Percentiles rank a stretch among this genome's conserved stretches.
Evolutionary conservation across 768 basidiomycete genomes (phyloP).

Genomic region (Dentipellis sp.): DNA sequence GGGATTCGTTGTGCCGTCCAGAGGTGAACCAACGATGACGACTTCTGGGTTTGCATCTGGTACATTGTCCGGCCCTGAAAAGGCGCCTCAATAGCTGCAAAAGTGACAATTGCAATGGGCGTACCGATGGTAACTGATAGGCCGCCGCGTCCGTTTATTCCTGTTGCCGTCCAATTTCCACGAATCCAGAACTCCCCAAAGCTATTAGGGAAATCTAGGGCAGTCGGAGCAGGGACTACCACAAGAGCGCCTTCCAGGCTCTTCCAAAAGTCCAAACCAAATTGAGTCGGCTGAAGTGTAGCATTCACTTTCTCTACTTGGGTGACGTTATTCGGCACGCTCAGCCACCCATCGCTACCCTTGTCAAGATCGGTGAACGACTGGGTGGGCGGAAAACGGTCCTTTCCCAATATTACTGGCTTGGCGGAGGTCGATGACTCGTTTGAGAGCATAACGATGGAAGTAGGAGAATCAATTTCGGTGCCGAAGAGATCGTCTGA

Average conservation of each 20-base stretch:
- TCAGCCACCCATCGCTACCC: constrained; percentile 46
- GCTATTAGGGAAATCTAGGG: constrained; percentile 39
- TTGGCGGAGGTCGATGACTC: constrained; percentile 31
- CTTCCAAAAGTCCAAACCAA: constrained; percentile 57
- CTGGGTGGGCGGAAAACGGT: constrained; percentile 43
- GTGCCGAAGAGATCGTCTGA: constrained; percentile 40
- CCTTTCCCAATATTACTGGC: constrained; percentile 42
- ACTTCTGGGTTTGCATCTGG: constrained; percentile 52
- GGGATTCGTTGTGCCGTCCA: constrained; percentile 46
- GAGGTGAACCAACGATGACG: constrained; percentile 41
- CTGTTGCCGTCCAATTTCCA: constrained; percentile 47
- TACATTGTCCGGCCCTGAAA: constrained; percentile 34
- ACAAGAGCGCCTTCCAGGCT: constrained; percentile 53
- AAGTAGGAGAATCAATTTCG: constrained; percentile 36
- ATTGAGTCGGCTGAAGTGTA: constrained; percentile 38
- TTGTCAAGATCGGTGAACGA: constrained; percentile 39
- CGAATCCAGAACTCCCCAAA: constrained; percentile 53
- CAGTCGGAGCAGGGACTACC: constrained; percentile 36
- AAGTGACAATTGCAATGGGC: not conserved
- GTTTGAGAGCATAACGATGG: constrained; percentile 32
- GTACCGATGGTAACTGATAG: constrained; percentile 39
- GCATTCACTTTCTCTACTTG: constrained; percentile 36
- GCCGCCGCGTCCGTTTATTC: constrained; percentile 47
- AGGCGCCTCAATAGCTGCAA: not conserved
- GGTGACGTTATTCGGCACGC: constrained; percentile 44